phyloP scores from a whole-genome alignment of 768 basidiomycete genomes.

The Asterophora lycoperdoides region DNA sequence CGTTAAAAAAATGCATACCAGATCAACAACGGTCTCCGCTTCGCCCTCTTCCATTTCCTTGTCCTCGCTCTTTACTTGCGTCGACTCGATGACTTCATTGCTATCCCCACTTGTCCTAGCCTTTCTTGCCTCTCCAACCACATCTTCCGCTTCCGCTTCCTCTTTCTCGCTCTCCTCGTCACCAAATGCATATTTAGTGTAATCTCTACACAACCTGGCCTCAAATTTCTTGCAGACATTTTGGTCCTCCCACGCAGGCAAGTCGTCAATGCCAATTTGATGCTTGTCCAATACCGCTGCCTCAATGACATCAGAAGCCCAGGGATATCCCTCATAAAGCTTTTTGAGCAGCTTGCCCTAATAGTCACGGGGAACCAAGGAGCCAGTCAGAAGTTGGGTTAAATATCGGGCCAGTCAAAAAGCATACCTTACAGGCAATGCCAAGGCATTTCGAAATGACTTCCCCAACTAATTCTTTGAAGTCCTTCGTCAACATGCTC shows the following conservation, averaged over 20 bases:
- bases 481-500: slow-evolving; percentile 38
- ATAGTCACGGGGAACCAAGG: neutral
- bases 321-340: slow-evolving; percentile 45
- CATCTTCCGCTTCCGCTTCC: slow-evolving; percentile 1
- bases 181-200: slow-evolving; percentile 26
- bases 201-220: slow-evolving; percentile 55
- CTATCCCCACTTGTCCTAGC: neutral
- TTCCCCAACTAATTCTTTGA: slow-evolving; percentile 50
- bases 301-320: slow-evolving; percentile 39
- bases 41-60: neutral
- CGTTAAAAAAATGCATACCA: slow-evolving; percentile 13
- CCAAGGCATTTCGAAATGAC: slow-evolving; percentile 57
- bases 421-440: slow-evolving; percentile 53
- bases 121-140: neutral
- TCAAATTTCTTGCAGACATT: slow-evolving; percentile 39
- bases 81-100: neutral
- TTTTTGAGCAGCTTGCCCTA: slow-evolving; percentile 65
- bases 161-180: neutral
- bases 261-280: slow-evolving; percentile 47
- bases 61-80: neutral
- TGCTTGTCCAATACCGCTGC: slow-evolving; percentile 47
- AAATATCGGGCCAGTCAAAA: neutral
- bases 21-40: neutral
- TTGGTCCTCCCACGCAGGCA: slow-evolving; percentile 52
- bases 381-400: neutral